Conservation (phyloP, 2,329 filamentous ascomycete species). For the Diaporthe batatas region DNA sequence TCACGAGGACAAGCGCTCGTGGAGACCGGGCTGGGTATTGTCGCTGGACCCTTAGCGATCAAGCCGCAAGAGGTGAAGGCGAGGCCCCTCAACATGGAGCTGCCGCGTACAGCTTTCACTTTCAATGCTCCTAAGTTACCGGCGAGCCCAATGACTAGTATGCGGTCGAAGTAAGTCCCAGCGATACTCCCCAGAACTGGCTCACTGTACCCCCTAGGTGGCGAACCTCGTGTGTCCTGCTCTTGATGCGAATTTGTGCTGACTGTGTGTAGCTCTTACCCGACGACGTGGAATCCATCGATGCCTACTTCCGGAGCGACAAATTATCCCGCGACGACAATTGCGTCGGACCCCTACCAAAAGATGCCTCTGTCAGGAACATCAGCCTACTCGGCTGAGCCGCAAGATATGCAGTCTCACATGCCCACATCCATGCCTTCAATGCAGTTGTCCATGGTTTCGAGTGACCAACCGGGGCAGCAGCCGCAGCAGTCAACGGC, state of each 20-base stretch:
- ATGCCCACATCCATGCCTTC: conserved; percentile 67
- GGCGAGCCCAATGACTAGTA: conserved; percentile 62
- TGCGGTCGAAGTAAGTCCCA: conserved; percentile 70
- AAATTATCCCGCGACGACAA: conserved; percentile 64
- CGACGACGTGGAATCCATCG: conserved; percentile 66
- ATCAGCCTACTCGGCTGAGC: conserved; percentile 63
- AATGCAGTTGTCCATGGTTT: conserved; percentile 64
- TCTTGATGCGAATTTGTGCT: conserved; percentile 46
- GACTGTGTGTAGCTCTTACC: conserved; percentile 63
- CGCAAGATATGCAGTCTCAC: conserved; percentile 66
- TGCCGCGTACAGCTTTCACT: conserved; percentile 69
- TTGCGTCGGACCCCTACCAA: conserved; percentile 65
- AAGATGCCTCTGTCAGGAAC: conserved; percentile 66
- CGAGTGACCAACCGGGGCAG: conserved; percentile 60
- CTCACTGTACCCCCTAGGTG: neutral
- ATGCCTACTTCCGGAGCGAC: conserved; percentile 62
- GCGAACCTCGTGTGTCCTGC: neutral
- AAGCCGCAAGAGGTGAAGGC: conserved; percentile 69
- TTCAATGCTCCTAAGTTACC: conserved; percentile 70
- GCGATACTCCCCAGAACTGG: neutral
- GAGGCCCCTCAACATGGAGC: conserved; percentile 65
- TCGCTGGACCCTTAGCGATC: conserved; percentile 67
- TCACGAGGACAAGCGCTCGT: conserved; percentile 82
- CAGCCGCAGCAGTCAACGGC: conserved; percentile 30
- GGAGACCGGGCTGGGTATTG: conserved; percentile 72